A percentile compares a stretch with the other conserved stretches of the same genome.
Conservation (phyloP, 441 rosid genomes). For the Euphorbia schlechtendalii region DNA sequence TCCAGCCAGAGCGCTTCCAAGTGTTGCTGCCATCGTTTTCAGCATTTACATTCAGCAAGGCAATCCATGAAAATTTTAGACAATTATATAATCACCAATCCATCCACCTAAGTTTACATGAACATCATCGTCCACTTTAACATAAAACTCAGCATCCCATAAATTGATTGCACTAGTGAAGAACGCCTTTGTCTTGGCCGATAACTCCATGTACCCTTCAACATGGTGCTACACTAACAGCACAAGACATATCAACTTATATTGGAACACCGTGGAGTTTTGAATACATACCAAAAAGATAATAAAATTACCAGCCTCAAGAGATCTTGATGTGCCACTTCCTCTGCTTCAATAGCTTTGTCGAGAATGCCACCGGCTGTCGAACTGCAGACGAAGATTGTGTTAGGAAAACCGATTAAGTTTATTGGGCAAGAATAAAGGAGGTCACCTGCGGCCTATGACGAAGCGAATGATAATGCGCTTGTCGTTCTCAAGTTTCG, state of each 20-base stretch:
- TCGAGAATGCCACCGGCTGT: conserved; percentile 62
- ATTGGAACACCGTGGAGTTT: too few relatives aligned
- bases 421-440: not conserved
- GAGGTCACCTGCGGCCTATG: conserved; percentile 72
- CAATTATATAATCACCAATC: conserved; percentile 69
- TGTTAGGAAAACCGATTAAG: not conserved
- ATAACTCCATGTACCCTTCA: conserved; percentile 77
- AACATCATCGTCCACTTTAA: conserved; percentile 93
- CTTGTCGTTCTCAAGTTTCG: conserved; percentile 65
- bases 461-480: conserved; percentile 76
- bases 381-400: conserved; percentile 32
- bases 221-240: conserved; percentile 51
- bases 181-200: conserved; percentile 76
- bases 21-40: conserved; percentile 39
- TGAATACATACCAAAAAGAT: not conserved
- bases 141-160: too few relatives aligned
- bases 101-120: conserved; percentile 81
- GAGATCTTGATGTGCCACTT: conserved; percentile 61
- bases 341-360: conserved; percentile 69
- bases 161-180: conserved; percentile 63
- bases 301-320: conserved; percentile 60
- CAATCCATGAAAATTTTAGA: conserved; percentile 3
- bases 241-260: not conserved
- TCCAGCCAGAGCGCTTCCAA: conserved; percentile 37
- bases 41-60: conserved; percentile 12